Conservation (phyloP, 1,284 basidiomycete species). For the Pyrrhoderma lamaoense region DNA sequence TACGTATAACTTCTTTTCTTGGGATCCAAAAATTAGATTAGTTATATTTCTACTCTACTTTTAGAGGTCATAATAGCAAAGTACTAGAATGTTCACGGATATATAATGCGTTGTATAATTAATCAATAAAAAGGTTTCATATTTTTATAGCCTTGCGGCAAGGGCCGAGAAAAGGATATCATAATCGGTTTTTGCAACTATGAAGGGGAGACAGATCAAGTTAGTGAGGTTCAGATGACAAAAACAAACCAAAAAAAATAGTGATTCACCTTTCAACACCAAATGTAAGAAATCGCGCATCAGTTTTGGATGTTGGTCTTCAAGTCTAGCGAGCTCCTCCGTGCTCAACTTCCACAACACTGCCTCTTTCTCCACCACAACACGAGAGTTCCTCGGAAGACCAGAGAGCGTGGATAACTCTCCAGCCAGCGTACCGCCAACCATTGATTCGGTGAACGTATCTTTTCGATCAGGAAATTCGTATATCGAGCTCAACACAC, state of each 20-base stretch:
- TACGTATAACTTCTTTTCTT: no score
- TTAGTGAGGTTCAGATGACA: not conserved
- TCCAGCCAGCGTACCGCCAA: conserved; percentile 84
- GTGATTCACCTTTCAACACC: conserved; percentile 67
- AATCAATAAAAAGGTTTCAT: not conserved
- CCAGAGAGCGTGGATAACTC: conserved; percentile 79
- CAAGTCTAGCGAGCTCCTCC: conserved; percentile 50
- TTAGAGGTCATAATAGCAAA: conserved; percentile 6
- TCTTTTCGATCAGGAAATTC: conserved; percentile 62
- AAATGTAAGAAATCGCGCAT: conserved; percentile 64
- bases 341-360: conserved; percentile 74
- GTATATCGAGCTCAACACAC: conserved; percentile 77
- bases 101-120: not conserved
- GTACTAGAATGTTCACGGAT: conserved; percentile 7
- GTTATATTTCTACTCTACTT: no score
- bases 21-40: no score
- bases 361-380: conserved; percentile 70
- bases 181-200: conserved; percentile 74
- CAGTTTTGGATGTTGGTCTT: conserved; percentile 57
- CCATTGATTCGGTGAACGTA: conserved; percentile 81
- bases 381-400: conserved; percentile 76
- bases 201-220: not conserved
- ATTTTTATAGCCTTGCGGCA: conserved; percentile 50
- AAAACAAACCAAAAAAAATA: not conserved
- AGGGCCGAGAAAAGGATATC: conserved; percentile 68